Evolutionary conservation across 1,284 basidiomycete genomes (phyloP), one percentile per base, ranked within the genome.

Genomic region (Megacollybia platyphylla): DNA sequence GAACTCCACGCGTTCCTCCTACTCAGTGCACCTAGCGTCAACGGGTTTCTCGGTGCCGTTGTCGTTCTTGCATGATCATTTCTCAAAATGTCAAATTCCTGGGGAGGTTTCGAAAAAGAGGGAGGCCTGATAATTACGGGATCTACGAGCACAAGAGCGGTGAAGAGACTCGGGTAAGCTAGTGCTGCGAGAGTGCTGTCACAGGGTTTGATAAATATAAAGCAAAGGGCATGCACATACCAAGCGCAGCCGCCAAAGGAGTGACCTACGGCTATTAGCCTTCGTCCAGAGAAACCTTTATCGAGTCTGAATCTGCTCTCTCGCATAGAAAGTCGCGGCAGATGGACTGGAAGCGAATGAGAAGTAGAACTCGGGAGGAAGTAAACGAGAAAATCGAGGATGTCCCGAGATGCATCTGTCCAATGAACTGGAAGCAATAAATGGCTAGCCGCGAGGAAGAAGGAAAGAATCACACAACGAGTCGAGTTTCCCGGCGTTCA

Each of bases 191-290:
- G 69, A 4, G 67, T 55, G 34, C 79, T 81, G 20, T 29, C 11
- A 42, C 37, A n/a, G 9, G 18, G 8, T 31, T 11, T 44, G 24
- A 10, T 17, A 2, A 30, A 28, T 11, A 28, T 4, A 51, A 36
- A 26, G 46, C 32, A 26, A 24, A 30, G 27, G 32, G 38, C 8
- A 26, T 5, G 20, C 20, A 61, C 76, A 55, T 54, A 86, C 82
- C 71, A 65, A 2, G 75, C 73, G 48, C 76, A 80, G 1, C 83
- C 87, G 20, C 88, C 86, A 46, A 85, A 79, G 0, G 87, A 92
- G 57, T 96, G 89, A 0, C 88, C 90, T 2, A 90, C 59, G 1
- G 68, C 75, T 17, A 91, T 61, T 3, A 87, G 53, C 8, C 53
- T 70, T 11, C 77, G 69, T 17, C 59, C 48, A 2, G 40, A 44